phyloP scores from a whole-genome alignment of 257 asterid genomes.

The Nicotiana knightiana region DNA sequence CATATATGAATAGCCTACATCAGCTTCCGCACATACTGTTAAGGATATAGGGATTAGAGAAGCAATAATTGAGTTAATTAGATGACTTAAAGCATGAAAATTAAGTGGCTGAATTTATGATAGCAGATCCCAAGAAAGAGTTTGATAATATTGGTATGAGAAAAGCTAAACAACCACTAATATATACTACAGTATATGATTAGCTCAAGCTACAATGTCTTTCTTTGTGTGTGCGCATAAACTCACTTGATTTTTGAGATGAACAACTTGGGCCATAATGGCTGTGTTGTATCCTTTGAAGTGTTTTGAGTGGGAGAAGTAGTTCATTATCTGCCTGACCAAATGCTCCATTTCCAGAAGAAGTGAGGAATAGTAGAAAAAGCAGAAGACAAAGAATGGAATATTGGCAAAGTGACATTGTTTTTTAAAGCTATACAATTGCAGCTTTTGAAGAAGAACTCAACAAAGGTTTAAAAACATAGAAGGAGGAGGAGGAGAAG shows the following conservation, averaged over 20 bases:
- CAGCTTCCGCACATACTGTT: not conserved
- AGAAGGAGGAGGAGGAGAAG: not conserved
- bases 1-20: no score
- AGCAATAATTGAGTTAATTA: not conserved
- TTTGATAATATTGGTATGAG: not conserved
- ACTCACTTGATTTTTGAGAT: constrained; percentile 62
- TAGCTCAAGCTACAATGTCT: not conserved
- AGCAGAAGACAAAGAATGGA: constrained; percentile 13
- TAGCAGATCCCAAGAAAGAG: constrained; percentile 12
- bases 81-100: not conserved
- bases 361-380: constrained; percentile 5
- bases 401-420: not conserved
- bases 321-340: constrained; percentile 32
- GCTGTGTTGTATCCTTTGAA: constrained; percentile 18
- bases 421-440: not conserved
- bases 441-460: not conserved
- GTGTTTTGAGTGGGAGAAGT: constrained; percentile 36
- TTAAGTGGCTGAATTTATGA: not conserved
- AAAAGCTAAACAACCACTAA: not conserved
- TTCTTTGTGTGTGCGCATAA: not conserved
- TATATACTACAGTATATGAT: not conserved
- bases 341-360: constrained; percentile 15
- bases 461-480: not conserved
- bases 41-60: not conserved
- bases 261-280: constrained; percentile 17